Evolutionary conservation across 345 rosid species (phyloP), one percentile per base, ranked within the genome.

Genomic region (Eucalyptus polybractea): DNA sequence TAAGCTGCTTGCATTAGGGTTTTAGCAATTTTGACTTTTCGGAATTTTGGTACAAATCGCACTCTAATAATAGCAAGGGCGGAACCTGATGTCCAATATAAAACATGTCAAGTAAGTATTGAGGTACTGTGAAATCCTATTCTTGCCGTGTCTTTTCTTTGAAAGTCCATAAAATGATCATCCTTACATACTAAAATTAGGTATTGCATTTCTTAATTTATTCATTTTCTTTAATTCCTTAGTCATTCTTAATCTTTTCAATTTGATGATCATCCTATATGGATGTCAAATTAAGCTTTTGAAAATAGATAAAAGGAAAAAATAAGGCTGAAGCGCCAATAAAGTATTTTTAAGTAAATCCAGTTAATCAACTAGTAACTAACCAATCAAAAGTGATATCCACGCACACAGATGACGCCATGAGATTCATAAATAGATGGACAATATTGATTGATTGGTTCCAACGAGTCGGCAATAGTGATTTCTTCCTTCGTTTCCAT

Each of bases 251-350:
- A 65, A 29, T 65, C 10, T n/a, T 65, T 65, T 65, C 37, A n/a
- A 65, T 65, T 14, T 65, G 40, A 65, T 65, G 76, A 65, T n/a
- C 40, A 65, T 65, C 37, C 76, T 14, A 65, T n/a, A n/a, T 65
- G 76, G 37, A n/a, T n/a, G 37, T 65, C 19, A 65, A 65, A n/a
- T 65, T 65, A n/a, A n/a, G 10, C 76, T n/a, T n/a, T 14, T n/a
- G 76, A 65, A 13, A n/a, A 65, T 15, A 65, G 37, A 65, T 65
- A 65, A 65, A 65, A 14, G 10, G 31, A 40, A n/a, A n/a, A 14
- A n/a, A n/a, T 4, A n/a, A 10, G 21, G 3, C 3, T 14, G 6
- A 13, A 65, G 10, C 37, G 0, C 76, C 8, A n/a, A 31, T 65
- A 7, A n/a, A 65, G 76, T 65, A n/a, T 27, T 60, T 60, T 60